Evolutionary conservation across 768 basidiomycete species (phyloP), one percentile per base, ranked within the genome.

Genomic region (Russula abietina): DNA sequence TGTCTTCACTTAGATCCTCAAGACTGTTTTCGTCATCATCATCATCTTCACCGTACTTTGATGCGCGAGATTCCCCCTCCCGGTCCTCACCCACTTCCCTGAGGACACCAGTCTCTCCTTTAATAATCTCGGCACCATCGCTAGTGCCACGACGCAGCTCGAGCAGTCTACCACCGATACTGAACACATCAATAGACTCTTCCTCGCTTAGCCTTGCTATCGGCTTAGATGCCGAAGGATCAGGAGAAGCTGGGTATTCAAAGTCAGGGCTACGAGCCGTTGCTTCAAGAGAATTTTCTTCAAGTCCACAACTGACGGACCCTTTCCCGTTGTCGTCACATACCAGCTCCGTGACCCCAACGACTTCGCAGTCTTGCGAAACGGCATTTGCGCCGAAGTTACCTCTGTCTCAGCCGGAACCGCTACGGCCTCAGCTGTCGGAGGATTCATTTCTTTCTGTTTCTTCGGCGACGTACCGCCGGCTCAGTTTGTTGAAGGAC

Each of bases 181-280:
- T 88, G 59, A 80, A 86, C 67, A 84, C 82, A n/a, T 76, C 79
- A 28, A 83, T 87, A 63, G 85, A 86, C 33, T 76, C 77, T n/a
- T 78, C 82, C 28, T 75, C 80, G 4, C 75, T 88, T 55, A 75
- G 77, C 48, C 59, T 64, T 26, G 54, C 63, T n/a, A 24, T 59
- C 48, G 48, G 46, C 28, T 36, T 55, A 41, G 17, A 60, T 8
- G 68, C 73, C 39, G 71, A 69, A 10, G 52, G 73, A 52, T 70
- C 69, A 28, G 70, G 70, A 14, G 69, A 75, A 38, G 69, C 24
- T 12, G 62, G 33, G 8, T 26, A 16, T 10, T 49, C 46, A 4
- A 52, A 17, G 24, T 26, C 38, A 2, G 62, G 45, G 12, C 12
- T 17, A 26, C 17, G 39, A 33, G 48, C 49, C 6, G 10, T 16